Evolutionary conservation across 2,329 filamentous ascomycete species (phyloP).

Genomic region (Phialemonium atrogriseum): DNA sequence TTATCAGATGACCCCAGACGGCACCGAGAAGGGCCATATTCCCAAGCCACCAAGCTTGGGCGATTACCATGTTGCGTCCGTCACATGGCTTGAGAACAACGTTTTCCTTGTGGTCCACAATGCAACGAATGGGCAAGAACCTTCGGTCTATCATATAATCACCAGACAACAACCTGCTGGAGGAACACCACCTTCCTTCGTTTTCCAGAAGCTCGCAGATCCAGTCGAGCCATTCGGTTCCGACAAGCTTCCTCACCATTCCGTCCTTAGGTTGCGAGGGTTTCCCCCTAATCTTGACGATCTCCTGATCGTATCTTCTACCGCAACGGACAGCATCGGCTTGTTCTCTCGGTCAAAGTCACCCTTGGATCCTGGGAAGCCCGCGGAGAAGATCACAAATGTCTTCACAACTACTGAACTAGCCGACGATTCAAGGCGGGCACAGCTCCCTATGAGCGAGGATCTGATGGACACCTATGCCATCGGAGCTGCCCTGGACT

Average conservation of each 20-base stretch:
- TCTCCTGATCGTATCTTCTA: slow-evolving; percentile 73
- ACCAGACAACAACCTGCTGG: slow-evolving; percentile 50
- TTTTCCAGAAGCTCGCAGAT: slow-evolving; percentile 66
- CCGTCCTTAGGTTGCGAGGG: slow-evolving; percentile 66
- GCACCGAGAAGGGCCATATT: slow-evolving; percentile 67
- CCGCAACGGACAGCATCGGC: slow-evolving; percentile 70
- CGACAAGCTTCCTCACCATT: slow-evolving; percentile 64
- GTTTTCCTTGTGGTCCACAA: slow-evolving; percentile 77
- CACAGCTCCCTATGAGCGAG: slow-evolving; percentile 64
- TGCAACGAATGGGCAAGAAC: slow-evolving; percentile 47
- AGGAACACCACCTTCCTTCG: slow-evolving; percentile 44
- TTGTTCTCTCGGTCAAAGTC: slow-evolving; percentile 66
- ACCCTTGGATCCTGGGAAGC: slow-evolving; percentile 53
- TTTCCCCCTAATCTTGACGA: slow-evolving; percentile 78
- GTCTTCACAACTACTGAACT: slow-evolving; percentile 68
- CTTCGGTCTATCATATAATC: slow-evolving; percentile 73
- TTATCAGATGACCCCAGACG: slow-evolving; percentile 76
- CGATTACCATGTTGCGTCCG: slow-evolving; percentile 66
- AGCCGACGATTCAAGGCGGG: slow-evolving; percentile 65
- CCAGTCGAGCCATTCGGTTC: slow-evolving; percentile 65
- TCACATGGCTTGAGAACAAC: slow-evolving; percentile 84
- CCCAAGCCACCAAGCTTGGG: slow-evolving; percentile 64
- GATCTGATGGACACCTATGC: slow-evolving; percentile 63
- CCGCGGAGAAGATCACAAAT: slow-evolving; percentile 50
- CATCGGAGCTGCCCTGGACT: slow-evolving; percentile 72